Conservation (phyloP, 495 filamentous ascomycete species). For the Massariosphaeria phaeospora region DNA sequence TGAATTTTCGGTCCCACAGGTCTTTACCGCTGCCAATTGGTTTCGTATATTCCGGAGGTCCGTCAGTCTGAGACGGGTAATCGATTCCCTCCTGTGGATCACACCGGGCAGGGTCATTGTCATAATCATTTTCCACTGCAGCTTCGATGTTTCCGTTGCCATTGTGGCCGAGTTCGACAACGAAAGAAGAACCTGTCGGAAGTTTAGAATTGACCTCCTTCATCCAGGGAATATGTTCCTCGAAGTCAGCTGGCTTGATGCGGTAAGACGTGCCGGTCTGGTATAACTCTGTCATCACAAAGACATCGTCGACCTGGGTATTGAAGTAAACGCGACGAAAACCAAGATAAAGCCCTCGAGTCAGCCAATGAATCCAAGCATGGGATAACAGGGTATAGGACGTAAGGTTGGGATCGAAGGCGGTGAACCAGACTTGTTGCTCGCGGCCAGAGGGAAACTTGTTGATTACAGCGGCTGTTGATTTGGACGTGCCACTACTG, state of each 20-base stretch:
- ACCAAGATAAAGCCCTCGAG: slow-evolving; percentile 52
- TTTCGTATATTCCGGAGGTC: slow-evolving; percentile 53
- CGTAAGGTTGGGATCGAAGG: slow-evolving; percentile 50
- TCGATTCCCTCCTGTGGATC: slow-evolving; percentile 41
- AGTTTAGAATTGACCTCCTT: slow-evolving; percentile 49
- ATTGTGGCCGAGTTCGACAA: slow-evolving; percentile 56
- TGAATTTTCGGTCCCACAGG: slow-evolving; percentile 49
- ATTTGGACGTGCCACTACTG: slow-evolving; percentile 35
- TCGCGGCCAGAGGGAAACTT: slow-evolving; percentile 49
- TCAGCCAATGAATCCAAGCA: slow-evolving; percentile 59
- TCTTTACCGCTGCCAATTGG: slow-evolving; percentile 54
- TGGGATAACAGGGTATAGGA: slow-evolving; percentile 56
- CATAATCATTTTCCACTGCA: slow-evolving; percentile 13
- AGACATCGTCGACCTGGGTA: slow-evolving; percentile 62
- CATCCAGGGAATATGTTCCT: slow-evolving; percentile 49
- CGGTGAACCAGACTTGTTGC: slow-evolving; percentile 59
- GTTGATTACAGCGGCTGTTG: slow-evolving; percentile 57
- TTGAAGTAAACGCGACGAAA: slow-evolving; percentile 53
- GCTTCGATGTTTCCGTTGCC: slow-evolving; percentile 55
- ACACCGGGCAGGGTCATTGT: slow-evolving; percentile 20
- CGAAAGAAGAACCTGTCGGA: slow-evolving; percentile 51
- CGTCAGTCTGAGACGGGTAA: slow-evolving; percentile 44
- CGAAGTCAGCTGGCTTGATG: slow-evolving; percentile 48
- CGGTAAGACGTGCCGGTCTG: slow-evolving; percentile 46
- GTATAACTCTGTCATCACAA: slow-evolving; percentile 55